Evolutionary conservation across 2,329 filamentous ascomycete species (phyloP), one percentile per base, ranked within the genome.

Genomic region (Aspergillus chevalieri): DNA sequence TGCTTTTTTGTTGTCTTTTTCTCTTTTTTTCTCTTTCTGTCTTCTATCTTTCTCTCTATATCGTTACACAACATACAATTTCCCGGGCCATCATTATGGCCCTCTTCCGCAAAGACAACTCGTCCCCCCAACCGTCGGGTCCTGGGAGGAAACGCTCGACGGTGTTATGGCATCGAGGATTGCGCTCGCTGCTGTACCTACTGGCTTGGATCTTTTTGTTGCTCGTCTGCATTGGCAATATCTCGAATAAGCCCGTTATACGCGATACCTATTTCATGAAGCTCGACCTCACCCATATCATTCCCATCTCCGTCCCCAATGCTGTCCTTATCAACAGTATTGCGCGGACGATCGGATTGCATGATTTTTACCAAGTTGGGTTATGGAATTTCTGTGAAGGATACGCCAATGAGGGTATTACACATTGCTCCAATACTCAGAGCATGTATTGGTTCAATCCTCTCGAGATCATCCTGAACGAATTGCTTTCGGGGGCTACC

Each of bases 341-440:
- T 57, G 89, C 90, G 3, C 84, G 88, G 46, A 88, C 86, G 19
- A 76, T 96, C 47, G 92, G 91, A 26, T 78, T 96, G 44, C 89
- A 95, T 66, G 92, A 96, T 69, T 96, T 95, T 71, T 96, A 96
- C 70, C 87, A 90, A 61, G 87, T 95, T 24, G 91, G 91, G 5
- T 73, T 96, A 38, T 97, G 92, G 92, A 86, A 84, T 52, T 95
- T 86, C 68, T 97, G 92, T 69, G 88, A 95, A 67, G 91, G 91
- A 17, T 94, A 91, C 68, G 75, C 81, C 49, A 78, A 80, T 58
- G 76, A 85, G 70, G 69, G 70, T 8, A 83, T 93, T 54, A 92
- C 88, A 0, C 72, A 74, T 54, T 97, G 92, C 71, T 90, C 86
- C 6, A 70, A 72, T 5, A 86, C 89, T 0, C 61, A 81, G 60